A percentile compares a stretch with the other conserved stretches of the same genome.
Evolutionary conservation across 805 yeast genomes (phyloP).

Genomic region (Lachancea thermotolerans): DNA sequence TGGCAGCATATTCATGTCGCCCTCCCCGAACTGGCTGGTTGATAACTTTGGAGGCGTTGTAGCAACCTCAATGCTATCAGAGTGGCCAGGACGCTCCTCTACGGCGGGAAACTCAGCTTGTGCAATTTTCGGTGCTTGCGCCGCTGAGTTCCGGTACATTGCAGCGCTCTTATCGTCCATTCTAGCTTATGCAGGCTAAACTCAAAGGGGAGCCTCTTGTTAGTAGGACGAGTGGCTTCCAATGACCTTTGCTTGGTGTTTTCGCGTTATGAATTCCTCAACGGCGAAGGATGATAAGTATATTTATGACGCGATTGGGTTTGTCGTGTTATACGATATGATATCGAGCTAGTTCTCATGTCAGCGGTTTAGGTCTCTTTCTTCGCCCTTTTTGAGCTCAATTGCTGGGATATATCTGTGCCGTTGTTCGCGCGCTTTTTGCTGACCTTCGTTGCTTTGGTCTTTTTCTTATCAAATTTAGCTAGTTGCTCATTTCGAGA

Average conservation of each 20-base stretch:
- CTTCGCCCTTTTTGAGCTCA: conserved; percentile 14
- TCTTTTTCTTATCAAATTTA: conserved; percentile 45
- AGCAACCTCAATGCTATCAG: not conserved
- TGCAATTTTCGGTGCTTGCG: conserved; percentile 16
- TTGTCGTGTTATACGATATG: no score
- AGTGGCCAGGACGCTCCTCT: not conserved
- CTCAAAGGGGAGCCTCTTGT: not conserved
- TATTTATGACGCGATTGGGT: not conserved
- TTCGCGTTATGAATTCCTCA: no score
- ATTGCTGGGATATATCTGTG: conserved; percentile 17
- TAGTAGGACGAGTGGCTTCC: not conserved
- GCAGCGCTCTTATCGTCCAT: not conserved
- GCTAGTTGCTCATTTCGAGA: conserved; percentile 65
- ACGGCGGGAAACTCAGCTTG: conserved; percentile 16
- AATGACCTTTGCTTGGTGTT: no score
- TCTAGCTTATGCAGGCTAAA: not conserved
- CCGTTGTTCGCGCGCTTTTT: conserved; percentile 1
- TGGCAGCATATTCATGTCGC: conserved; percentile 23
- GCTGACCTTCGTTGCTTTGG: conserved; percentile 14
- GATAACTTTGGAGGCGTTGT: conserved; percentile 19
- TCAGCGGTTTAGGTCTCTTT: not conserved
- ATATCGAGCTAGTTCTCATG: no score
- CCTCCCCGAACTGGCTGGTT: conserved; percentile 20
- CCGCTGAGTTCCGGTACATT: conserved; percentile 1
- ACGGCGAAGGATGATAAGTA: no score